A percentile compares a stretch with the other conserved stretches of the same genome.
Conservation (phyloP, 495 filamentous ascomycete genomes). For the Penicillium atrosanguineum region DNA sequence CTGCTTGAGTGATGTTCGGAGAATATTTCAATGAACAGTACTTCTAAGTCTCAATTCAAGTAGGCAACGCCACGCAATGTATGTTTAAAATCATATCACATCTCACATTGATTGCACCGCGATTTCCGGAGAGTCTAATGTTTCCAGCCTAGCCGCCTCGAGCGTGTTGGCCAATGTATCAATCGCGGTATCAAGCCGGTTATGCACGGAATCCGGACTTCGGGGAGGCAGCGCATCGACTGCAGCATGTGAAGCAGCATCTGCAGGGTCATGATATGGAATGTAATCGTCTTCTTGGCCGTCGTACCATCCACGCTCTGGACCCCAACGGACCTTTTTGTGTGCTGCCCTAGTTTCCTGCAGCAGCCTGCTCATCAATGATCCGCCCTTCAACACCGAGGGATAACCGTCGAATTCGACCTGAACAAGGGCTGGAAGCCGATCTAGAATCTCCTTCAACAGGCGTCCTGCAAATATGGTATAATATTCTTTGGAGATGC, state of each 20-base stretch:
- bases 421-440: constrained; percentile 56
- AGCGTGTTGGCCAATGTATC: constrained; percentile 19
- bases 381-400: constrained; percentile 65
- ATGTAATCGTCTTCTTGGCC: constrained; percentile 29
- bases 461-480: constrained; percentile 65
- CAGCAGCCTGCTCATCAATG: constrained; percentile 67
- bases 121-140: neutral
- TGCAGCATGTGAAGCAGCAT: constrained; percentile 14
- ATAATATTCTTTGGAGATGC: constrained; percentile 66
- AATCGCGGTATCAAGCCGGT: neutral
- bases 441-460: constrained; percentile 54
- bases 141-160: constrained; percentile 15
- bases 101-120: neutral
- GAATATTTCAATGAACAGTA: no score
- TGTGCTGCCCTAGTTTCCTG: constrained; percentile 48
- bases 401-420: constrained; percentile 76
- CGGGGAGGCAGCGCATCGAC: constrained; percentile 15
- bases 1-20: no score
- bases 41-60: neutral
- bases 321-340: constrained; percentile 65
- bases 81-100: constrained; percentile 13
- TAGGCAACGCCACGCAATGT: constrained; percentile 20
- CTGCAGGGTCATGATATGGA: constrained; percentile 15
- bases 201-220: neutral
- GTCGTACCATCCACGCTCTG: constrained; percentile 63